Evolutionary conservation across 805 yeast species (phyloP), one percentile per base, ranked within the genome.

Genomic region (Pichia californica): DNA sequence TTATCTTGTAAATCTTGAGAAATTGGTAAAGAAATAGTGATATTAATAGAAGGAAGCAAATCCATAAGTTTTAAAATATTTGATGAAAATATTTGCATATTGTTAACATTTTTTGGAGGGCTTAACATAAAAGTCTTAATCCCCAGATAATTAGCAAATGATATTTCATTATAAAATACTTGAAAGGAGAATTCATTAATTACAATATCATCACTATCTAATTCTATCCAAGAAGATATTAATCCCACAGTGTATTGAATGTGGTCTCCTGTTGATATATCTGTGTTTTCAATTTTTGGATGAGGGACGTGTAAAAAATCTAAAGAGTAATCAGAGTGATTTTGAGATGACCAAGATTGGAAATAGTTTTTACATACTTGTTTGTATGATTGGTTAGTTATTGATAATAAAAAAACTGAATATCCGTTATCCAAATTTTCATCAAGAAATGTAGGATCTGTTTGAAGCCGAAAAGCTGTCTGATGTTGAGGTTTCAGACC

Each of bases 201-300:
- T 6, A 67, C 48, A 0, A 62, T 57, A 55, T 79, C 76, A 9
- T 63, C 61, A 26, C 79, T 71, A 49, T 81, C 87, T 32, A 81
- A 59, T 52, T 81, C 87, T n/a, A 80, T 65, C 87, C 88, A 82
- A 2, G 83, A 76, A 0, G 87, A 73, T 3, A 81, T 58, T 26
- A 81, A 52, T 0, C 85, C 87, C 20, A 82, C 70, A 7, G 76
- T 59, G 49, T 61, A 58, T 2, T 53, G 41, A 2, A 68, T 57
- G 52, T 74, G 74, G 0, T 57, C 49, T 1, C 76, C 77, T 0
- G 71, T 66, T 4, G 58, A 57, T 2, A 62, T 50, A 5, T 56
- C 53, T 1, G 42, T 29, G 15, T 43, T 31, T 2, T 23, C 1
- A 3, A 27, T 11, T 20, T 38, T 16, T 1, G 79, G 77, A 13